A percentile compares a stretch with the other conserved stretches of the same genome.
Conservation (phyloP, 2,329 filamentous ascomycete species). For the Exophiala dermatitidis region DNA sequence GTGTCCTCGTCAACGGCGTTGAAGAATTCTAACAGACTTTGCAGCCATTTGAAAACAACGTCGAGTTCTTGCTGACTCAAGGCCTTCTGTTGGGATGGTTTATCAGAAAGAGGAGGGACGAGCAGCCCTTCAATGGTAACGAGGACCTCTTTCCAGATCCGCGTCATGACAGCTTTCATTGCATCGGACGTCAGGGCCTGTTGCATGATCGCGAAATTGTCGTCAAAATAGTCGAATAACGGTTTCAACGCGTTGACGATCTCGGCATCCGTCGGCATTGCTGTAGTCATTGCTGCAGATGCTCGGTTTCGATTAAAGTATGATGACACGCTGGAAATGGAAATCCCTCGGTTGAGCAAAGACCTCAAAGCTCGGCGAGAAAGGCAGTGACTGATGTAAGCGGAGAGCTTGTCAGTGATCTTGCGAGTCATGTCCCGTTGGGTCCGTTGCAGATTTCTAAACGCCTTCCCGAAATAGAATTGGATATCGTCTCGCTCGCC, state of each 20-base stretch:
- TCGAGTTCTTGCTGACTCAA: conserved; percentile 84
- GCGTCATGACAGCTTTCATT: conserved; percentile 98
- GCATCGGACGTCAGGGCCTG: conserved; percentile 86
- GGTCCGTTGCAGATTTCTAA: conserved; percentile 87
- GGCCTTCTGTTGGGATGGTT: conserved; percentile 76
- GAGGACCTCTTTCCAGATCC: conserved; percentile 94
- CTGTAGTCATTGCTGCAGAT: conserved; percentile 34
- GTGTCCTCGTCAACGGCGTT: conserved; percentile 79
- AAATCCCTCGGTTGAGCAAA: conserved; percentile 65
- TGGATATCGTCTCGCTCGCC: conserved; percentile 97
- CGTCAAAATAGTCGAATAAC: conserved; percentile 90
- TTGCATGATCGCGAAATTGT: conserved; percentile 99
- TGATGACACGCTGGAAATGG: conserved; percentile 66
- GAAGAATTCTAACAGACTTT: conserved; percentile 89
- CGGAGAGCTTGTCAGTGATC: conserved; percentile 95
- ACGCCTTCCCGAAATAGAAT: conserved; percentile 96
- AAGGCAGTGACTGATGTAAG: conserved; percentile 84
- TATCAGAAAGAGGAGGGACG: conserved; percentile 90
- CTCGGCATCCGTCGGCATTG: conserved; percentile 61
- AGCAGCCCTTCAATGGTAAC: conserved; percentile 83
- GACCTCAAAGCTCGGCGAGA: conserved; percentile 72
- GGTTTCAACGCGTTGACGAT: conserved; percentile 74
- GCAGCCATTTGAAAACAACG: conserved; percentile 89
- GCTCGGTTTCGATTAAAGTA: conserved; percentile 48
- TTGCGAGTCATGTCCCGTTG: conserved; percentile 97